Evolutionary conservation across 2,329 filamentous ascomycete species (phyloP).

Genomic region (Monilinia fructigena): DNA sequence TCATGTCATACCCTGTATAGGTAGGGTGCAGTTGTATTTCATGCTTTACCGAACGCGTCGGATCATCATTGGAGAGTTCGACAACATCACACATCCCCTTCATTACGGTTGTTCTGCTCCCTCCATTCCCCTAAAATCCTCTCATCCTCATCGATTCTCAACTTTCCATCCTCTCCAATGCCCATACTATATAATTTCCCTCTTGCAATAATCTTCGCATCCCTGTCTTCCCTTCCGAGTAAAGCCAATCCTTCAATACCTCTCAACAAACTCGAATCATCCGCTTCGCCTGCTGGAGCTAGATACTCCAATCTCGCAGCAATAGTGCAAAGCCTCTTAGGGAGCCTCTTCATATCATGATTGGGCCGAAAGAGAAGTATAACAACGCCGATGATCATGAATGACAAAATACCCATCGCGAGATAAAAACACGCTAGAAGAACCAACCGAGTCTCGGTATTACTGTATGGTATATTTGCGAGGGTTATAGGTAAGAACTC

Average conservation of each 20-base stretch:
- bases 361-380: neutral
- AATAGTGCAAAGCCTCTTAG: neutral
- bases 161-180: conserved; percentile 37
- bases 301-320: conserved; percentile 2
- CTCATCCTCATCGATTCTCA: conserved; percentile 33
- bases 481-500: conserved; percentile 4
- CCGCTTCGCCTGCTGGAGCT: neutral
- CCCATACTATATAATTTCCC: conserved; percentile 41
- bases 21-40: neutral
- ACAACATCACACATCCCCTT: neutral
- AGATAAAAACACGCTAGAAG: neutral
- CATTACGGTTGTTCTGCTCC: neutral
- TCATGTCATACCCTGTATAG: neutral
- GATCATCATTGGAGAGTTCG: neutral
- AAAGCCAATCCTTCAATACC: conserved; percentile 44
- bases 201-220: conserved; percentile 37
- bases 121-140: conserved; percentile 21
- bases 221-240: conserved; percentile 38
- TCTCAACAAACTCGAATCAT: conserved; percentile 41
- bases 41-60: neutral
- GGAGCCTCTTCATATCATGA: neutral
- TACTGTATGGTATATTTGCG: conserved; percentile 3
- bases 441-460: neutral
- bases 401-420: conserved; percentile 4
- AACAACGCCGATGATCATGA: neutral